Conservation (phyloP, 805 yeast species). For the Debaryomyces prosopidis region DNA sequence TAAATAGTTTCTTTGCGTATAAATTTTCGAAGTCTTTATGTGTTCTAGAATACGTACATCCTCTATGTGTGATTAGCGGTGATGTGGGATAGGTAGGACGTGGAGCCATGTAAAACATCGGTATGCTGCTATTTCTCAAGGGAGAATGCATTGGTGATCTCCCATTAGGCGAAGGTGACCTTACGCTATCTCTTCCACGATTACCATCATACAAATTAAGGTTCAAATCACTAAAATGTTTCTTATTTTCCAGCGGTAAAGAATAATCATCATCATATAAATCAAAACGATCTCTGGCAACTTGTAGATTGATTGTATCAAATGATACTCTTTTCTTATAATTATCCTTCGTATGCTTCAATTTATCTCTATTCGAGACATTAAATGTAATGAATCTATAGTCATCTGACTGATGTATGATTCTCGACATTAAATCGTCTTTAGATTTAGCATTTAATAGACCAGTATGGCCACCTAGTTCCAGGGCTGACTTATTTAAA, state of each 20-base stretch:
- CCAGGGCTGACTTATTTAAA: too few species aligned
- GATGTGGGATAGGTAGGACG: conserved; percentile 35
- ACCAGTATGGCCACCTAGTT: too few species aligned
- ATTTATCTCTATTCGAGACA: conserved; percentile 11
- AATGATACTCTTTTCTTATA: conserved; percentile 47
- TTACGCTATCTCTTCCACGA: conserved; percentile 14
- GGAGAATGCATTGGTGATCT: conserved; percentile 7
- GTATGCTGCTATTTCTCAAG: background rate
- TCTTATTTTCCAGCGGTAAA: conserved; percentile 12
- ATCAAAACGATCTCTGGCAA: conserved; percentile 16
- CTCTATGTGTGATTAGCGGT: conserved; percentile 42
- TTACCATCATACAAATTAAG: conserved; percentile 3
- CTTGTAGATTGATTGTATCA: conserved; percentile 50
- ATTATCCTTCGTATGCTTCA: conserved; percentile 6
- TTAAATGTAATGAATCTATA: conserved; percentile 21
- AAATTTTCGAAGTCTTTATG: conserved; percentile 50
- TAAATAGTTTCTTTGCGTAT: conserved; percentile 37
- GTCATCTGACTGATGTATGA: conserved; percentile 15
- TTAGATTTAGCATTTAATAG: background rate
- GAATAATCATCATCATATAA: conserved; percentile 18
- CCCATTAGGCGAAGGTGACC: conserved; percentile 11
- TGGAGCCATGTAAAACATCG: background rate
- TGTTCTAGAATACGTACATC: conserved; percentile 45
- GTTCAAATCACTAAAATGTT: conserved; percentile 1
- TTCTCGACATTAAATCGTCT: conserved; percentile 16